Evolutionary conservation across 306 rosid species (phyloP).

Genomic region (Acacia melanoxylon): DNA sequence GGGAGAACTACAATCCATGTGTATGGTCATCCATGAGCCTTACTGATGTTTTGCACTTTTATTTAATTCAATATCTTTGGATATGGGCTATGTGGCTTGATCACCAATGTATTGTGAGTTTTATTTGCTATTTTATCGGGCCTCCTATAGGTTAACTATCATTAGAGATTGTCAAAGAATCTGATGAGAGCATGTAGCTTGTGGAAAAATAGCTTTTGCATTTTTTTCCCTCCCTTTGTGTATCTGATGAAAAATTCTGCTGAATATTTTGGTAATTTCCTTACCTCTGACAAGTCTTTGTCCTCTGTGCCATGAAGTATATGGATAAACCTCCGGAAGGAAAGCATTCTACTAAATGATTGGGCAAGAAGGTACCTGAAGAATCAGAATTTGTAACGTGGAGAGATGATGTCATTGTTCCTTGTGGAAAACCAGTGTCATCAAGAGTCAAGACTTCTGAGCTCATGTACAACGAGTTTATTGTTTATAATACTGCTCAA

Average conservation of each 20-base stretch:
- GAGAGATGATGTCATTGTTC: conserved; percentile 78
- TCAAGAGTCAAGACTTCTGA: conserved; percentile 68
- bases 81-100: neutral
- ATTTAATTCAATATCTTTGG: neutral
- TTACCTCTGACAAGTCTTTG: conserved; percentile 26
- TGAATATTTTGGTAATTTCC: conserved; percentile 21
- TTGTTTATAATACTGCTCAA: conserved; percentile 84
- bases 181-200: conserved; percentile 7
- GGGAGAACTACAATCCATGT: conserved; percentile 48
- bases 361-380: conserved; percentile 81
- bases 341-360: conserved; percentile 91
- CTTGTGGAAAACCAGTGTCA: conserved; percentile 91
- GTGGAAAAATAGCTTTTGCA: conserved; percentile 19
- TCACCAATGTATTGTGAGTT: neutral
- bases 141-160: conserved; percentile 19
- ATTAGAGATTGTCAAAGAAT: conserved; percentile 16
- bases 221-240: neutral
- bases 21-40: conserved; percentile 50
- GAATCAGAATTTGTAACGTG: conserved; percentile 63
- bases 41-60: neutral
- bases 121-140: neutral
- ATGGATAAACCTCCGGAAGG: conserved; percentile 93
- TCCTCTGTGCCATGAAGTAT: conserved; percentile 50
- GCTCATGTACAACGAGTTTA: conserved; percentile 95
- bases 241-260: neutral